Percentiles rank a stretch among this genome's conserved stretches.
Conservation (phyloP, 192 early-diverging fungal genomes). For the Lobosporangium transversale region DNA sequence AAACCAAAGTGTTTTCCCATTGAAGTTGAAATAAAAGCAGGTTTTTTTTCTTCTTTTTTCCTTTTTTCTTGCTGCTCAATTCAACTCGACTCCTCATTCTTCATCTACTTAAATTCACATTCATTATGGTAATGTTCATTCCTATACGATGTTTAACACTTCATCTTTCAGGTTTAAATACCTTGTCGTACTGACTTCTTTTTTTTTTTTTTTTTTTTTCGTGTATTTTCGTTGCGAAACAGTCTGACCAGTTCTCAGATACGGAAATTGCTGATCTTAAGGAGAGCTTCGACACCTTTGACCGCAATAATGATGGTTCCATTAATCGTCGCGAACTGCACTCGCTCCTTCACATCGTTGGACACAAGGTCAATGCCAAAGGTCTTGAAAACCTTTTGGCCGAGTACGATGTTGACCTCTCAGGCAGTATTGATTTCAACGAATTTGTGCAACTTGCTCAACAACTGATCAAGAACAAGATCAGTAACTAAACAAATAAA, state of each 20-base stretch:
- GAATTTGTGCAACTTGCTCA: conserved; percentile 19
- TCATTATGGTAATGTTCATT: no score
- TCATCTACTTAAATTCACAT: not conserved
- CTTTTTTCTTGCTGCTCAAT: not conserved
- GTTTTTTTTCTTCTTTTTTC: not conserved
- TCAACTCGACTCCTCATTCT: not conserved
- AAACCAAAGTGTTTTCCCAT: no score
- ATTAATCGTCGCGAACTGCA: conserved; percentile 37
- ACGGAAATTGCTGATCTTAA: conserved; percentile 21
- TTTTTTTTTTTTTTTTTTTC: no score
- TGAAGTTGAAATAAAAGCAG: not conserved
- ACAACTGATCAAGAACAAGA: conserved; percentile 31
- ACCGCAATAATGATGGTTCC: conserved; percentile 28
- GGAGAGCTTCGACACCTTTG: conserved; percentile 49
- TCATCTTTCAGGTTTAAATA: no score
- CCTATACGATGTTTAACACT: no score
- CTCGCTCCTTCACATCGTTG: conserved; percentile 42
- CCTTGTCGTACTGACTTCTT: no score
- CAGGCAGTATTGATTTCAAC: conserved; percentile 26
- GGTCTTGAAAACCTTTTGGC: conserved; percentile 25
- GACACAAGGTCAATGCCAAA: conserved; percentile 35
- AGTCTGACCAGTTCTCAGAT: conserved; percentile 1
- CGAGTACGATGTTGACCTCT: conserved; percentile 22
- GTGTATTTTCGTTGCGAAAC: no score
- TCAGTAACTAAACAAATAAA: not conserved